Evolutionary conservation across 176 grass and related monocot genomes (phyloP).

Genomic region (Triticum urartu): DNA sequence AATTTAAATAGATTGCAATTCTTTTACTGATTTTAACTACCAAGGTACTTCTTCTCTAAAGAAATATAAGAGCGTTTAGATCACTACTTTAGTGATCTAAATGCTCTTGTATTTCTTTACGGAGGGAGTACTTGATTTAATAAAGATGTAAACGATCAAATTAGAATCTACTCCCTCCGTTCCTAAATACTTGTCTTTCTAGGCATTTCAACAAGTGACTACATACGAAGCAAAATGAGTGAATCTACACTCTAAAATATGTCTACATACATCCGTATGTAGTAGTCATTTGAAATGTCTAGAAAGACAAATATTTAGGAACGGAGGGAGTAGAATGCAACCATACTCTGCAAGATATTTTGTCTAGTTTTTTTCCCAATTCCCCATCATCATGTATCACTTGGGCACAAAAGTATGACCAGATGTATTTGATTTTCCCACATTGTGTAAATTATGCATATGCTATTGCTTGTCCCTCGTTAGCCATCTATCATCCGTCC

Average conservation of each 20-base stretch:
- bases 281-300: too few relatives aligned
- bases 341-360: background rate
- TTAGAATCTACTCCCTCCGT: too few relatives aligned
- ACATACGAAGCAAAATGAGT: too few relatives aligned
- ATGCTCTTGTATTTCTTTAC: too few relatives aligned
- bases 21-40: background rate
- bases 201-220: too few relatives aligned
- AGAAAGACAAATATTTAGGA: too few relatives aligned
- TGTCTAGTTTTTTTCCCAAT: background rate
- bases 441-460: slow-evolving; percentile 1
- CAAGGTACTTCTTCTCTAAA: background rate
- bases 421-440: background rate
- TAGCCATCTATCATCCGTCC: background rate
- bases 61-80: too few relatives aligned
- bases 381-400: background rate
- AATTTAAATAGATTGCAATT: background rate
- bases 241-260: too few relatives aligned
- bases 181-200: too few relatives aligned
- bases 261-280: too few relatives aligned
- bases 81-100: too few relatives aligned
- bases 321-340: too few relatives aligned
- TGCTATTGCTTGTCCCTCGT: background rate
- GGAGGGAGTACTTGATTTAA: background rate
- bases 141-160: background rate
- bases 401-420: background rate